Evolutionary conservation across 768 basidiomycete genomes (phyloP), one percentile per base, ranked within the genome.

Genomic region (Russula sp.): DNA sequence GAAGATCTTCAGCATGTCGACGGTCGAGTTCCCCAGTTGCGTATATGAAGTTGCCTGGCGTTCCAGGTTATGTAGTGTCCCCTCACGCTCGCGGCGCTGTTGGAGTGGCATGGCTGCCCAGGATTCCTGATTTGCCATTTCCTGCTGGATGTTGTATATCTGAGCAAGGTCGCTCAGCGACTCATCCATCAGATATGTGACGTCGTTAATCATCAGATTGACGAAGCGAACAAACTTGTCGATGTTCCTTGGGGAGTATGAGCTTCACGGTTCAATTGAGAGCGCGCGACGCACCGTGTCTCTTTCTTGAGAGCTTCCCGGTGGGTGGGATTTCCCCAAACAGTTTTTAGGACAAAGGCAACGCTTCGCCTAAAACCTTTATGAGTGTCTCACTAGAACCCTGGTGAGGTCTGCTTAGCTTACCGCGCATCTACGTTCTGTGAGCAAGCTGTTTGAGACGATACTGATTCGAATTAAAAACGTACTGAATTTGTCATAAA

Each of bases 181-280:
- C 70, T 99, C 97, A 72, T 98, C 94, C 82, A 99, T 87, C 57
- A 98, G 88, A 75, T 94, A 98, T 9, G 96, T 98, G 59, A 96
- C 94, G 70, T 99, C 97, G 80, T 97, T 98, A 78, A 98, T 97
- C 85, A 98, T 90, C 69, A 98, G 79, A 76, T 99, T 98, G 76
- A 95, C 83, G 73, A 99, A 98, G 60, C 88, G 87, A 57, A 98
- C 87, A 73, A 98, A 98, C 74, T 91, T 89, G 68, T 97, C 93
- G 53, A 91, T 87, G 71, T 93, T 84, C 66, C 91, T 95, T 63
- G 20, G 32, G 44, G 55, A 50, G 20, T 31, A 58, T 61, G 44
- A 55, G 44, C 32, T 54, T 10, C 8, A 39, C 14, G 18, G 7
- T 34, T 42, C 45, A 22, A n/a, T 34, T 32, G 14, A 57, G 14